Conservation (phyloP, 176 grass and related monocot species). For the Musa acuminata region DNA sequence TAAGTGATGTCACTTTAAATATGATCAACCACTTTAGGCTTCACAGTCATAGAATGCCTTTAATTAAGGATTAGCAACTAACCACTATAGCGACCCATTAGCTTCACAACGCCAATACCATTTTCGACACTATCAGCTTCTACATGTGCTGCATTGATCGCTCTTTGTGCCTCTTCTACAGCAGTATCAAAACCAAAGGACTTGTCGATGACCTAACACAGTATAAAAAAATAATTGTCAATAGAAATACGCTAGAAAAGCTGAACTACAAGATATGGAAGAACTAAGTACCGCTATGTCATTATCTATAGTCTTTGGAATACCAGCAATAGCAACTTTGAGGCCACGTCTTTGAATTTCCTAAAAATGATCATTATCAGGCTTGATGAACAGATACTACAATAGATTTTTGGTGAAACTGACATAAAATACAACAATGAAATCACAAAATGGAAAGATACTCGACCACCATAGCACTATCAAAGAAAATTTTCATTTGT, state of each 20-base stretch:
- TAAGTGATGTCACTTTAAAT: no score
- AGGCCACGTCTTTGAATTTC: slow-evolving; percentile 66
- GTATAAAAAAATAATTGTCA: neutral
- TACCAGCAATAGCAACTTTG: slow-evolving; percentile 79
- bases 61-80: slow-evolving; percentile 10
- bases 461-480: neutral
- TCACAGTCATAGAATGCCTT: no score
- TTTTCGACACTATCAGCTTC: slow-evolving; percentile 97
- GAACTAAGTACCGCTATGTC: slow-evolving; percentile 61
- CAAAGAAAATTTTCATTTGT: neutral
- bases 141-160: slow-evolving; percentile 98
- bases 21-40: no score
- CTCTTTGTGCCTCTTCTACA: slow-evolving; percentile 91
- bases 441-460: no score
- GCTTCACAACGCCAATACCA: slow-evolving; percentile 87
- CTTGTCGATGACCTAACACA: slow-evolving; percentile 86
- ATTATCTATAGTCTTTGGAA: slow-evolving; percentile 97
- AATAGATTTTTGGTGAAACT: neutral
- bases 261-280: neutral
- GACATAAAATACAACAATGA: neutral
- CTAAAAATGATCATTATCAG: slow-evolving; percentile 30
- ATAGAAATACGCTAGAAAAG: neutral
- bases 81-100: slow-evolving; percentile 98
- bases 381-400: neutral
- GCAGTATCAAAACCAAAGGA: slow-evolving; percentile 99